A percentile compares a stretch with the other conserved stretches of the same genome.
Conservation (phyloP, 2,329 filamentous ascomycete genomes). For the Paraphoma chrysanthemicola region DNA sequence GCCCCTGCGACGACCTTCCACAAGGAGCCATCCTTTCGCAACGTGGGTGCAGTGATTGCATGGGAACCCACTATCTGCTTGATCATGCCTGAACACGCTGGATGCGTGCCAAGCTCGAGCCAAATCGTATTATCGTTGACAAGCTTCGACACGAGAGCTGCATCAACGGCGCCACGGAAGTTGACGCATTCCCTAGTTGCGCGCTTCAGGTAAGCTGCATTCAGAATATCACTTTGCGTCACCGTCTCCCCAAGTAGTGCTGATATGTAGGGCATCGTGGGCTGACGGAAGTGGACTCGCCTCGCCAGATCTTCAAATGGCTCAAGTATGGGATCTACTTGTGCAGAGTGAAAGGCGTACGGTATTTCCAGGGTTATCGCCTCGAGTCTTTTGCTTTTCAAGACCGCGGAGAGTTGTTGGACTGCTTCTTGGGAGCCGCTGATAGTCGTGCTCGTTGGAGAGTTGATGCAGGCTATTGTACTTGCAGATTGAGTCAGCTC, state of each 20-base stretch:
- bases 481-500: neutral
- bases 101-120: slow-evolving; percentile 58
- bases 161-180: slow-evolving; percentile 52
- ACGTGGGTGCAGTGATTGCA: slow-evolving; percentile 33
- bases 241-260: slow-evolving; percentile 54
- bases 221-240: slow-evolving; percentile 43
- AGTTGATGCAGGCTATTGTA: slow-evolving; percentile 40
- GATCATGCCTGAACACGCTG: slow-evolving; percentile 43
- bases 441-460: slow-evolving; percentile 35
- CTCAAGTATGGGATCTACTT: slow-evolving; percentile 53
- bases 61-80: slow-evolving; percentile 38
- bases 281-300: slow-evolving; percentile 20
- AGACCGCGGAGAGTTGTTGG: neutral
- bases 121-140: slow-evolving; percentile 48
- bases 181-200: slow-evolving; percentile 21
- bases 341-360: slow-evolving; percentile 27
- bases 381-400: neutral
- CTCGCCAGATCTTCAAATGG: slow-evolving; percentile 41
- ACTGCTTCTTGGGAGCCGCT: slow-evolving; percentile 22
- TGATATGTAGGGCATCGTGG: slow-evolving; percentile 51
- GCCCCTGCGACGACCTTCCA: slow-evolving; percentile 49
- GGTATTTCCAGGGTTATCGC: slow-evolving; percentile 16
- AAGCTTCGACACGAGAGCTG: slow-evolving; percentile 35
- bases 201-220: slow-evolving; percentile 47
- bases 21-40: slow-evolving; percentile 1